phyloP scores from a whole-genome alignment of 352 stramenopile genomes.

The Plasmopara muralis region DNA sequence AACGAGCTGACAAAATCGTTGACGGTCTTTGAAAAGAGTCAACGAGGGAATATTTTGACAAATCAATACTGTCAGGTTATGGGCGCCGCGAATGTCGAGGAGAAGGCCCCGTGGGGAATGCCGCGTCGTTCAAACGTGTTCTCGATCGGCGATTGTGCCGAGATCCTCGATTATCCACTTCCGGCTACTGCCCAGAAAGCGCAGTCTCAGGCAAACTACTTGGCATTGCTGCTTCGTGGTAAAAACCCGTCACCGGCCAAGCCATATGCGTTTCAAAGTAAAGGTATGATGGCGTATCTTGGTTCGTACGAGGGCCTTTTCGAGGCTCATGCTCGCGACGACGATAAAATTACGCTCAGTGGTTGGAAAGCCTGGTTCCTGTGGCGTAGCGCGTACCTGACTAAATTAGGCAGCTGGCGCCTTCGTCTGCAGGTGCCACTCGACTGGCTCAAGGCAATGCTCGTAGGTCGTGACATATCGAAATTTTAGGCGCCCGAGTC shows the following conservation, averaged over 20 bases:
- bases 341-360: conserved; percentile 55
- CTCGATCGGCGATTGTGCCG: conserved; percentile 93
- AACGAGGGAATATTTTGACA: conserved; percentile 73
- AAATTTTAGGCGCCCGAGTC: conserved; percentile 59
- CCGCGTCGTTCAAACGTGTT: conserved; percentile 84
- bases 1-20: conserved; percentile 79
- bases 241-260: conserved; percentile 40
- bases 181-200: conserved; percentile 91
- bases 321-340: conserved; percentile 43
- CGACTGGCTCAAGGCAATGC: conserved; percentile 95
- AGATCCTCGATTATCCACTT: conserved; percentile 79
- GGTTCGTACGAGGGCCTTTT: conserved; percentile 92
- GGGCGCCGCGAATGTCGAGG: conserved; percentile 50
- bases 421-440: conserved; percentile 94
- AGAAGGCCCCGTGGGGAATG: conserved; percentile 52
- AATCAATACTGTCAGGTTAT: conserved; percentile 82
- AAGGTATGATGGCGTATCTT: conserved; percentile 93
- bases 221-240: conserved; percentile 49
- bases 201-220: conserved; percentile 63
- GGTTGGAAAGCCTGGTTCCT: conserved; percentile 89
- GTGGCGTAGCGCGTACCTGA: conserved; percentile 94
- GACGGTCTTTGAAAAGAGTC: conserved; percentile 65
- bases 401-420: conserved; percentile 90
- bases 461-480: conserved; percentile 94
- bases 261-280: conserved; percentile 68